Evolutionary conservation across 1,139 yeast genomes (phyloP), one percentile per base, ranked within the genome.

Genomic region (Suhomyces terraborum): DNA sequence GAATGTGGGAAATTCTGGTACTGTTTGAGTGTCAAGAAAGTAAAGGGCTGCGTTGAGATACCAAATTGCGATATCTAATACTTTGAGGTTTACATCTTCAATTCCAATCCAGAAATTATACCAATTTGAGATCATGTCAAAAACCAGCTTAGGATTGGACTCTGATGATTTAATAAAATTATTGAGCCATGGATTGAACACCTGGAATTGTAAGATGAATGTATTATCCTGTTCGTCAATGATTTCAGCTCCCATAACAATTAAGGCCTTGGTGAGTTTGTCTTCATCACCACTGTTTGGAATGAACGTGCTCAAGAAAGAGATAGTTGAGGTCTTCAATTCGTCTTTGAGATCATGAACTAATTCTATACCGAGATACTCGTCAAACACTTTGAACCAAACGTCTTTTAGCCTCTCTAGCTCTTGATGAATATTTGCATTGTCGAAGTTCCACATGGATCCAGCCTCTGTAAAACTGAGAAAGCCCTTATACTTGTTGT

Each of bases 151-250:
- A 4, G 41, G 31, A n/a, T 21, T 29, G 6, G 30, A 8, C 13
- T 25, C 17, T 20, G 35, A 23, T 9, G 35, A n/a, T 12, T 26
- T 37, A 4, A 21, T 20, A 18, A 49, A 29, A 8, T 21, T 22
- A 10, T 21, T 32, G 13, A 54, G 39, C 64, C 60, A 55, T 10
- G 64, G 66, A 46, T 69, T 69, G 43, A 68, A 64, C 8, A 66
- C 21, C 12, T 48, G 52, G 39, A 66, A 66, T 42, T 67, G 70
- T n/a, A 64, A 26, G 4, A 64, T 41, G 2, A 47, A 33, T 8
- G 46, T 41, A 3, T 39, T 16, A 12, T 47, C 46, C 1, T 41
- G 2, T 5, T 6, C 21, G 8, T n/a, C 16, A 8, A 29, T 13
- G 3, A 38, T 6, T 9, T 19, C 25, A 7, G 17, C 4, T 13